phyloP scores from a whole-genome alignment of 1,284 basidiomycete genomes.

The Sphaerobolus stellatus region DNA sequence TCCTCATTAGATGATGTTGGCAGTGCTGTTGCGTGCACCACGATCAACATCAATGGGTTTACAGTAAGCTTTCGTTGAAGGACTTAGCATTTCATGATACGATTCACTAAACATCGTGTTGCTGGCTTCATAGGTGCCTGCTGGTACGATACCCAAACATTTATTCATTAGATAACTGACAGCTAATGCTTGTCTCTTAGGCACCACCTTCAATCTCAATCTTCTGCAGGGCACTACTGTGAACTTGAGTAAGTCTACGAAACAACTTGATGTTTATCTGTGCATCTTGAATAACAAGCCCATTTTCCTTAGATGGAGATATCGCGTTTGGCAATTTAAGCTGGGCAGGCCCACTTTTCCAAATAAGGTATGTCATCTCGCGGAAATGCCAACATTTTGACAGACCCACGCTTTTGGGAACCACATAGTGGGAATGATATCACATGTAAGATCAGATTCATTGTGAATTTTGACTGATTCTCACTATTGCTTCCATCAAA shows the following conservation, averaged over 20 bases:
- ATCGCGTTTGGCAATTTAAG: constrained; percentile 41
- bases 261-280: too few relatives aligned
- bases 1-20: constrained; percentile 43
- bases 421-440: constrained; percentile 37
- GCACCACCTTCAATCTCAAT: constrained; percentile 32
- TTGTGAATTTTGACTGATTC: neutral
- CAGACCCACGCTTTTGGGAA: neutral
- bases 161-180: neutral
- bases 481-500: constrained; percentile 15
- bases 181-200: neutral
- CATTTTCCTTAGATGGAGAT: constrained; percentile 38
- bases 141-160: neutral
- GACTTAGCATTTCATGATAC: neutral
- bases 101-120: neutral
- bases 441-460: constrained; percentile 33
- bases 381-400: neutral
- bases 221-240: constrained; percentile 44
- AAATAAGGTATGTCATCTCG: constrained; percentile 7
- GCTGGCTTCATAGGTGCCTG: constrained; percentile 2
- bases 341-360: constrained; percentile 46
- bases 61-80: constrained; percentile 29
- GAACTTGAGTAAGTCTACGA: constrained; percentile 38
- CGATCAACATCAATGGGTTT: constrained; percentile 47
- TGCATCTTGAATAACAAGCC: neutral
- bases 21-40: constrained; percentile 45